Evolutionary conservation across 2,329 filamentous ascomycete species (phyloP).

Genomic region (Spiromastix sp.): DNA sequence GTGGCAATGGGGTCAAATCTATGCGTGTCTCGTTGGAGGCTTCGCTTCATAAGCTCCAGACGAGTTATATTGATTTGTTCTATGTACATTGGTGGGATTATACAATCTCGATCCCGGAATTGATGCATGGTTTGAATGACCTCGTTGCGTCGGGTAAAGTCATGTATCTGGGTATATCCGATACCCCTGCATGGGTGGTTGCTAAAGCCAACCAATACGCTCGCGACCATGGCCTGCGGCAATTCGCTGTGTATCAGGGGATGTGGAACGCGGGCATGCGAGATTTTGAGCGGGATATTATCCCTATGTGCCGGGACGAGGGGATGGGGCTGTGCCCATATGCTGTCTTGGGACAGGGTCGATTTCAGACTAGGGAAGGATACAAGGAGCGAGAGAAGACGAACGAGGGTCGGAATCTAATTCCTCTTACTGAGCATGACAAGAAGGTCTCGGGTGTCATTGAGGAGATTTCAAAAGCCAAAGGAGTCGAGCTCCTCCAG

Average conservation of each 20-base stretch:
- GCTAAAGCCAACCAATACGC: slow-evolving; percentile 31
- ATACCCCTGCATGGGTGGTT: slow-evolving; percentile 33
- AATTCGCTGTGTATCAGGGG: slow-evolving; percentile 38
- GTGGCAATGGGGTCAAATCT: slow-evolving; percentile 26
- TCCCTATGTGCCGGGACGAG: slow-evolving; percentile 54
- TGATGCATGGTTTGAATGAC: slow-evolving; percentile 50
- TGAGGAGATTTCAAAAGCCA: slow-evolving; percentile 44
- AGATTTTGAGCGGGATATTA: slow-evolving; percentile 60
- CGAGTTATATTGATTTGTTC: slow-evolving; percentile 27
- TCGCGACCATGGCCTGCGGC: slow-evolving; percentile 28
- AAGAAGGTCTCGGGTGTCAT: slow-evolving; percentile 46
- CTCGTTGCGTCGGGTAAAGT: slow-evolving; percentile 32
- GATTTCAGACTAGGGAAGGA: slow-evolving; percentile 35
- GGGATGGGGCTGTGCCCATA: slow-evolving; percentile 52
- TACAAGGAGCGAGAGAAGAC: slow-evolving; percentile 25
- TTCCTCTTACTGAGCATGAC: slow-evolving; percentile 34
- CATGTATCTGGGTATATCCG: slow-evolving; percentile 32
- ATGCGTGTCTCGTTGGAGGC: slow-evolving; percentile 19
- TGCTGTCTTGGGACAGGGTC: slow-evolving; percentile 41
- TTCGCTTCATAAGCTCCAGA: slow-evolving; percentile 23
- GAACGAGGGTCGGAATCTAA: slow-evolving; percentile 27
- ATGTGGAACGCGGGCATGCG: slow-evolving; percentile 50
- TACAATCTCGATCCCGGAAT: slow-evolving; percentile 51
- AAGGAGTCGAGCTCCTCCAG: slow-evolving; percentile 11
- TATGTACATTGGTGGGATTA: slow-evolving; percentile 49